Base-by-base conservation (phyloP, 306 rosid species). In the Luffa aegyptiaca region DNA sequence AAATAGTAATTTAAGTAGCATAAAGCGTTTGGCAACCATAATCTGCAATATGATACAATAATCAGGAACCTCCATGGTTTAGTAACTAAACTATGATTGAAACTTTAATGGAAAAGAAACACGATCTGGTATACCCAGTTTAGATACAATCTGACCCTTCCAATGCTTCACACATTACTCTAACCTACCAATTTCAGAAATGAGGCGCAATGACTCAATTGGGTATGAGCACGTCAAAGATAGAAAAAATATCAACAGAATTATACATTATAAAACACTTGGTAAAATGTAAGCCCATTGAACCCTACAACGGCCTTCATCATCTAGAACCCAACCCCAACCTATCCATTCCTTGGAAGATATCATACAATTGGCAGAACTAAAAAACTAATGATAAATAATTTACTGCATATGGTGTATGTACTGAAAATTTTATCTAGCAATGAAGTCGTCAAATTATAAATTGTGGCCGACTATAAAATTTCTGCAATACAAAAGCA, bases 161-260 rank as follows among this genome's bases (percentile, higher is more conserved):
- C 37, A 70, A 70, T 26, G 77, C 77, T 51, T 46, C 77, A 72
- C 59, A 71, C 10, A 46, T 46, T 71, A 71, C 74, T 68, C 74
- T 68, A 51, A 39, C 80, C 10, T 41, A 39, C 51, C 46, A 59
- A 62, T 42, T 64, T 78, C 45, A 59, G 9, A 78, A 49, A 21
- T 44, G 36, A 46, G 56, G 10, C 33, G 10, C 33, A 17, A 16
- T 69, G 36, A 69, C 36, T 41, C 74, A 39, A 10, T 44, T 0
- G 17, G 36, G 4, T 5, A 42, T 1, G 36, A 7, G n/a, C 37
- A 46, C 1, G 26, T 12, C 58, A 48, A 72, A 31, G 57, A 72
- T 44, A 44, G 76, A 21, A 41, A 17, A 44, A 0, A 70, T 44
- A 10, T 11, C 56, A 20, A 70, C 55, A 46, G 76, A 44, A 10